Conservation (phyloP, 192 early-diverging fungal species). For the Spizellomyces sp. region DNA sequence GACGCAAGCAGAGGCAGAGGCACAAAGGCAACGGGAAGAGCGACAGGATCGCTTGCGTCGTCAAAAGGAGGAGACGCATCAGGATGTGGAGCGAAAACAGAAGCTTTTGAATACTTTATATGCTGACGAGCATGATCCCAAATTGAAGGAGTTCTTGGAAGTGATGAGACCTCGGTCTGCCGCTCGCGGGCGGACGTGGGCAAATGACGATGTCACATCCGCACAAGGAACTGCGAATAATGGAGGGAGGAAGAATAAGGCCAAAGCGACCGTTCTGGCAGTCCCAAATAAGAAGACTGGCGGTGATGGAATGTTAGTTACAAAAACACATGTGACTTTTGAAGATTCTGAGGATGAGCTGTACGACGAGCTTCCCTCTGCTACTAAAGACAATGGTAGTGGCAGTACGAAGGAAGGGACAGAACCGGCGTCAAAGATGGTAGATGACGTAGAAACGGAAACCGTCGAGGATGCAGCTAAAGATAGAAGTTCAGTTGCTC, state of each 20-base stretch:
- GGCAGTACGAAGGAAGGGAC: slow-evolving; percentile 29
- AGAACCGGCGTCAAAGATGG: slow-evolving; percentile 24
- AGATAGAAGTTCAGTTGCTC: slow-evolving; percentile 29
- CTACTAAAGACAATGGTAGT: slow-evolving; percentile 44
- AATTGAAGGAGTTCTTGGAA: slow-evolving; percentile 83
- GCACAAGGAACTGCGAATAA: not conserved
- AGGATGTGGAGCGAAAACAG: slow-evolving; percentile 53
- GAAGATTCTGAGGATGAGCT: slow-evolving; percentile 73
- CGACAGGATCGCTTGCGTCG: slow-evolving; percentile 23
- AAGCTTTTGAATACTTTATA: slow-evolving; percentile 48
- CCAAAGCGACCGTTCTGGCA: slow-evolving; percentile 46
- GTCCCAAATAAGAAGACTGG: slow-evolving; percentile 62
- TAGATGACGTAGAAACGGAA: slow-evolving; percentile 9
- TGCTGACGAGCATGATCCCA: slow-evolving; percentile 70
- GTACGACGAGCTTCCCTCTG: slow-evolving; percentile 70
- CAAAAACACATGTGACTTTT: slow-evolving; percentile 63
- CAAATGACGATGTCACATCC: slow-evolving; percentile 77
- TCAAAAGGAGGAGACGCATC: slow-evolving; percentile 25
- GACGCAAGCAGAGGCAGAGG: slow-evolving; percentile 33
- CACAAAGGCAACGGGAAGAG: slow-evolving; percentile 33
- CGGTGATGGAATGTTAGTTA: slow-evolving; percentile 61
- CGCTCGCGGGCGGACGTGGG: slow-evolving; percentile 79
- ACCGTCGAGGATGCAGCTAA: slow-evolving; percentile 8
- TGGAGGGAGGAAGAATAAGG: slow-evolving; percentile 38
- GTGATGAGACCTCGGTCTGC: slow-evolving; percentile 79